Conservation (phyloP, 306 rosid genomes). For the Canavalia ensiformis region DNA sequence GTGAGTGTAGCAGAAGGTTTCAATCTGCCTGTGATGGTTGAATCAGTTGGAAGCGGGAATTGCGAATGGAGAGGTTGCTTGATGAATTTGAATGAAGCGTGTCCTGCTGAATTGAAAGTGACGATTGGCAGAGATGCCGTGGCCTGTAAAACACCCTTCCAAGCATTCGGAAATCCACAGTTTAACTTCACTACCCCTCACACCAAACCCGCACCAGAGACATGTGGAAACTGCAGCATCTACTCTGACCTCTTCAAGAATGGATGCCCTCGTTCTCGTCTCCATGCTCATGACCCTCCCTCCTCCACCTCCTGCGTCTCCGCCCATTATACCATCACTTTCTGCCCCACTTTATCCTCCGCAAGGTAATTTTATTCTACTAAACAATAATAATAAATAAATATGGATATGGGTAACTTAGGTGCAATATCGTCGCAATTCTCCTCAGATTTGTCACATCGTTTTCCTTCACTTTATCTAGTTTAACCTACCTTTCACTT, state of each 20-base stretch:
- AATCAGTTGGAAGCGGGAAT: conserved; percentile 59
- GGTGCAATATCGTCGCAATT: no score
- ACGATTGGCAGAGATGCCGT: neutral
- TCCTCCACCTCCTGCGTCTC: conserved; percentile 43
- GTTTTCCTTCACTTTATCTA: no score
- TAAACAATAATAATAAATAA: no score
- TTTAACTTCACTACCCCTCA: no score
- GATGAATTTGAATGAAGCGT: conserved; percentile 66
- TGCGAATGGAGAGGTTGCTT: conserved; percentile 72
- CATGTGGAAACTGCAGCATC: no score
- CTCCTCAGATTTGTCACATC: no score
- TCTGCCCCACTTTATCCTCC: conserved; percentile 68
- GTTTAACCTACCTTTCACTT: no score
- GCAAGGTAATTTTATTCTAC: neutral
- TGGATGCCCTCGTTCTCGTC: conserved; percentile 71
- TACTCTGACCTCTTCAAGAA: neutral
- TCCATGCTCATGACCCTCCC: no score
- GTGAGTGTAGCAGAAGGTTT: conserved; percentile 88
- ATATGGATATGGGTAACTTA: no score
- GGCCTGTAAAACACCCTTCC: no score
- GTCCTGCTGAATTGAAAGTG: conserved; percentile 71
- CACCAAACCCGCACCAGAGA: no score
- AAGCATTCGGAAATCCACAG: no score
- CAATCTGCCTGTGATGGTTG: conserved; percentile 73
- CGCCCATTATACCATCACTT: conserved; percentile 64